phyloP scores from a whole-genome alignment of 1,284 basidiomycete genomes.

The Sporisorium exsertum region DNA sequence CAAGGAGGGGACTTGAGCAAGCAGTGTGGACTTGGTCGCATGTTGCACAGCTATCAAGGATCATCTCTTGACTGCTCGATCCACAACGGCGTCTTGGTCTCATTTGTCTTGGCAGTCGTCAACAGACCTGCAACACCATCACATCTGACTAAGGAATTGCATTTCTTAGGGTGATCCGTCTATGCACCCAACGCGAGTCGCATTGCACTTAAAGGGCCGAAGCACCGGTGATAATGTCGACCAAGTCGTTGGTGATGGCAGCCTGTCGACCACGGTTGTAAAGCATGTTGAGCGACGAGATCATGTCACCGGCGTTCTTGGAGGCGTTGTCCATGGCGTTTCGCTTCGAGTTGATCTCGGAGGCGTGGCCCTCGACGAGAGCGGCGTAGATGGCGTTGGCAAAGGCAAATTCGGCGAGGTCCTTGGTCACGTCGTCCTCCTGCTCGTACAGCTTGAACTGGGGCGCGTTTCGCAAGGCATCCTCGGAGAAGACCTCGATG shows the following conservation, averaged over 20 bases:
- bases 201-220: slow-evolving; percentile 69
- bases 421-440: slow-evolving; percentile 82
- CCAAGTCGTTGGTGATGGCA: slow-evolving; percentile 93
- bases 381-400: slow-evolving; percentile 96
- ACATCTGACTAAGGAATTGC: neutral
- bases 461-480: slow-evolving; percentile 74
- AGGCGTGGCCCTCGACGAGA: slow-evolving; percentile 94
- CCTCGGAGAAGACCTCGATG: slow-evolving; percentile 75
- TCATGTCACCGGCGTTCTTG: slow-evolving; percentile 82
- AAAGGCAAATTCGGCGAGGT: slow-evolving; percentile 93
- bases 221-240: slow-evolving; percentile 91
- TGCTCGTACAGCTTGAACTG: slow-evolving; percentile 68
- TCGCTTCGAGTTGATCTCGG: slow-evolving; percentile 83
- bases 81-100: no score
- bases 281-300: slow-evolving; percentile 66
- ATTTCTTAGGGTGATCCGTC: slow-evolving; percentile 11
- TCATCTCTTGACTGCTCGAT: no score
- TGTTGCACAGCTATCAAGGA: no score
- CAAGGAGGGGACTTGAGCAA: no score
- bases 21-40: no score
- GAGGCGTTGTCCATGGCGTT: slow-evolving; percentile 99
- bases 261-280: slow-evolving; percentile 99
- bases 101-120: no score
- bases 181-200: neutral
- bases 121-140: neutral